A percentile compares a stretch with the other conserved stretches of the same genome.
phyloP scores from a whole-genome alignment of 257 asterid species.

The Penstemon eatonii region DNA sequence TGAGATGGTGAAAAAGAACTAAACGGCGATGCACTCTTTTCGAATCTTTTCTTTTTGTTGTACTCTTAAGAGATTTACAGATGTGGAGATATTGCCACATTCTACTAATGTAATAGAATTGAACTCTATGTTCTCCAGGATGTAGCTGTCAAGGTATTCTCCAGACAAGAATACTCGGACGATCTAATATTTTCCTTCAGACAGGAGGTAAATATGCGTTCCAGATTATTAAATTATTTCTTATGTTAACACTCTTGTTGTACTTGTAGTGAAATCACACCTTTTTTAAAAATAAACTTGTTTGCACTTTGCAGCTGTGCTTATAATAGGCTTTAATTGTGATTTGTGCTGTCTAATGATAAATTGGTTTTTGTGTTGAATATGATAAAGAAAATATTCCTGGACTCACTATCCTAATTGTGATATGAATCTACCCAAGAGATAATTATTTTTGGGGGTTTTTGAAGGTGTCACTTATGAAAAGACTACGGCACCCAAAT shows the following conservation, averaged over 20 bases:
- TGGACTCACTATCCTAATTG: neutral
- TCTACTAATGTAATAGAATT: constrained; percentile 21
- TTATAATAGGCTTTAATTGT: too few species aligned
- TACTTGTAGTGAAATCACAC: too few species aligned
- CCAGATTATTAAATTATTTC: neutral
- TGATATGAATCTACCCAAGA: neutral
- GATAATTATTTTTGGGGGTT: constrained; percentile 17
- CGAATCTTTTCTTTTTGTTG: constrained; percentile 20
- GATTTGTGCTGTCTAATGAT: too few species aligned
- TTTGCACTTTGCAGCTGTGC: too few species aligned
- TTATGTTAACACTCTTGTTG: too few species aligned
- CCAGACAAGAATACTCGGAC: constrained; percentile 83
- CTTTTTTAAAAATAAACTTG: too few species aligned
- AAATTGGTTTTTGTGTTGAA: too few species aligned
- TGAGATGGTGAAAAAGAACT: neutral
- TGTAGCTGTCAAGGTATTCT: constrained; percentile 94
- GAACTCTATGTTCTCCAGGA: constrained; percentile 54
- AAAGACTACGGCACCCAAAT: constrained; percentile 90
- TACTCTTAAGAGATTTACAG: constrained; percentile 1
- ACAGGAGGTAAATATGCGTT: constrained; percentile 75
- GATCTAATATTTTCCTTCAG: constrained; percentile 77
- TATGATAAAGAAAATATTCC: too few species aligned
- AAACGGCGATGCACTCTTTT: neutral
- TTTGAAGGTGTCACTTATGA: constrained; percentile 91
- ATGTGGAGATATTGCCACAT: neutral